Percentiles rank a stretch among this genome's conserved stretches.
Conservation (phyloP, 2,329 filamentous ascomycete genomes). For the Ophiostoma ulmi region DNA sequence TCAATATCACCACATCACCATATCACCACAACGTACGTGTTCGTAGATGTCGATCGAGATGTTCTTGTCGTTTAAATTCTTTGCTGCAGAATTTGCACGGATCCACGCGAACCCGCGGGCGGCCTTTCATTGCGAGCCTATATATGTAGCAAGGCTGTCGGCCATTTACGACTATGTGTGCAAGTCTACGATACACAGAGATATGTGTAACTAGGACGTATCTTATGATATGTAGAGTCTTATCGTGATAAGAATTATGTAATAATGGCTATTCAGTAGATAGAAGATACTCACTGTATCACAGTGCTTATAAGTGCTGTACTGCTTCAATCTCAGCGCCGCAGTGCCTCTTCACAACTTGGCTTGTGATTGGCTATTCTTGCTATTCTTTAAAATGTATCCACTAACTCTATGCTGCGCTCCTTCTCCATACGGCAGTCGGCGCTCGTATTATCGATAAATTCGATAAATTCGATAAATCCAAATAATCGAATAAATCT, state of each 20-base stretch:
- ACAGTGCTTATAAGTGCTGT: too few relatives aligned
- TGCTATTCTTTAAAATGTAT: too few relatives aligned
- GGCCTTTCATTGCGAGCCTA: constrained; percentile 14
- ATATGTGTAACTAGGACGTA: neutral
- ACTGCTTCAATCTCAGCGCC: neutral
- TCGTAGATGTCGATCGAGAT: constrained; percentile 13
- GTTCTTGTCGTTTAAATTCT: constrained; percentile 19
- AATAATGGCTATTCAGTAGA: neutral
- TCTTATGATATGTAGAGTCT: neutral
- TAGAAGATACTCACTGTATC: neutral
- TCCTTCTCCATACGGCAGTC: neutral
- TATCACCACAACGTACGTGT: constrained; percentile 13
- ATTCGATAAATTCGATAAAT: neutral
- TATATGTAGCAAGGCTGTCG: neutral
- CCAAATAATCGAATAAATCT: neutral
- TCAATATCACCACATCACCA: neutral
- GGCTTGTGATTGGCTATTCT: neutral
- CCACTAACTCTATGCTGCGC: neutral
- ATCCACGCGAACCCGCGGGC: constrained; percentile 14
- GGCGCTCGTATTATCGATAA: neutral
- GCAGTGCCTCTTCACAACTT: neutral
- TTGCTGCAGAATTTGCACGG: constrained; percentile 16
- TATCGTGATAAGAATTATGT: constrained; percentile 6
- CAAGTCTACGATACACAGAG: neutral
- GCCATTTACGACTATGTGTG: too few relatives aligned